Evolutionary conservation across 352 stramenopile genomes (phyloP), one percentile per base, ranked within the genome.

Genomic region (Pilasporangium apinafurcum): DNA sequence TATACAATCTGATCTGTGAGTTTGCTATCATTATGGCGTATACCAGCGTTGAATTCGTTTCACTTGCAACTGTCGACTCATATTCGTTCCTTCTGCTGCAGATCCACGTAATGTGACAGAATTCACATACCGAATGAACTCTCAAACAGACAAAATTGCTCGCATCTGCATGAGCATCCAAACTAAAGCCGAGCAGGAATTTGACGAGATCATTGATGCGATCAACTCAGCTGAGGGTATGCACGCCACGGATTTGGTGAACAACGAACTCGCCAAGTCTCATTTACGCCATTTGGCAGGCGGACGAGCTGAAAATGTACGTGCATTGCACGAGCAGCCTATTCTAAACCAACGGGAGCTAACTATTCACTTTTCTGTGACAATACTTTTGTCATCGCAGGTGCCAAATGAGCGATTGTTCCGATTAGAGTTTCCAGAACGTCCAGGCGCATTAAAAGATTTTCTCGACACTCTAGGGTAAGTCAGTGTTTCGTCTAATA

Each of bases 131-230:
- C 79, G 95, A 46, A 89, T 97, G 66, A 70, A 71, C 46, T 83
- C 67, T 5, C 63, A 93, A 36, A 51, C 63, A 13, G 74, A 87
- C 44, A 65, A 66, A 4, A 60, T 81, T 32, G 95, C 96, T 5
- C 89, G 95, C 48, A 95, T 99, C 30, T 96, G 96, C 47, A 84
- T 99, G 60, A 97, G 90, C 43, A 98, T 98, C 48, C 94, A 98
- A 56, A 95, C 91, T 10, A 75, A 91, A 46, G 70, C 63, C 2
- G 75, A 74, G 24, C 41, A 62, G 16, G 67, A 92, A 30, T 81
- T 86, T 37, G 46, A 76, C 26, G 53, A 70, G 1, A 68, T 95
- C 17, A 50, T 96, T 1, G 38, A 55, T 20, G 53, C 57, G n/a
- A 87, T 96, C 47, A 88, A 90, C 44, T 39, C 52, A 16, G 49